These are phyloP conservation scores for Globisporangium nagaii DNA, from an alignment of 352 stramenopile genomes.

Conservation along the genomic window DNA sequence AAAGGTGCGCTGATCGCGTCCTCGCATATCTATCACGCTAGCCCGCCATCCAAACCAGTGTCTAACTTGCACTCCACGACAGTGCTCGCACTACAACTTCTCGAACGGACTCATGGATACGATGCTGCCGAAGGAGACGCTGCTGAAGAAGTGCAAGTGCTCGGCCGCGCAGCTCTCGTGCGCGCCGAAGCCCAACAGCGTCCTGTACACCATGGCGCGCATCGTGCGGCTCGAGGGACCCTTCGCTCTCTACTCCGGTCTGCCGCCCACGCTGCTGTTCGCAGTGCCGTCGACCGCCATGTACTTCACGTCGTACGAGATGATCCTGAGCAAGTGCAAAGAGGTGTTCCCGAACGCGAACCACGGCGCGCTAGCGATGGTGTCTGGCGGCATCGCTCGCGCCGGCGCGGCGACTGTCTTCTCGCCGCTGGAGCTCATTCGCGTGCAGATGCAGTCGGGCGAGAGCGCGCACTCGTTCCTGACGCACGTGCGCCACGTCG, in stretches of 20 bases:
- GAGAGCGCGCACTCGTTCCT: conserved; percentile 47
- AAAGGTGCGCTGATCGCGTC: conserved; percentile 25
- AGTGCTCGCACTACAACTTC: conserved; percentile 74
- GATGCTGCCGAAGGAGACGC: conserved; percentile 60
- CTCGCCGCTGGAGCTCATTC: conserved; percentile 82
- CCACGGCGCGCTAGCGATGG: conserved; percentile 38
- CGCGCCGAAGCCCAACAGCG: conserved; percentile 32
- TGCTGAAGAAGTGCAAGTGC: conserved; percentile 54
- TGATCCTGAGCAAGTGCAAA: conserved; percentile 38
- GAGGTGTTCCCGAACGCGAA: conserved; percentile 29
- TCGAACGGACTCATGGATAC: conserved; percentile 81
- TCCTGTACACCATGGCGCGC: conserved; percentile 56
- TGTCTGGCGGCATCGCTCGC: conserved; percentile 46
- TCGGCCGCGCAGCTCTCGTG: conserved; percentile 37
- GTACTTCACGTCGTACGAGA: conserved; percentile 93
- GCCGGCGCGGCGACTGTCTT: conserved; percentile 60
- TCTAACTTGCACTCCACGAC: neutral
- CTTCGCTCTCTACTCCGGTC: conserved; percentile 67
- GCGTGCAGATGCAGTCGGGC: conserved; percentile 80
- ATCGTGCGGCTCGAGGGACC: conserved; percentile 61
- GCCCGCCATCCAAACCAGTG: too few species aligned
- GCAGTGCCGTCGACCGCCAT: conserved; percentile 90
- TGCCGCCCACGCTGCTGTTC: conserved; percentile 89
- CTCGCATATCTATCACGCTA: too few species aligned
- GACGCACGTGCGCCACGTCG: conserved; percentile 31